Evolutionary conservation across 208 protist genomes (phyloP).

Genomic region (Trypanosoma boissoni): DNA sequence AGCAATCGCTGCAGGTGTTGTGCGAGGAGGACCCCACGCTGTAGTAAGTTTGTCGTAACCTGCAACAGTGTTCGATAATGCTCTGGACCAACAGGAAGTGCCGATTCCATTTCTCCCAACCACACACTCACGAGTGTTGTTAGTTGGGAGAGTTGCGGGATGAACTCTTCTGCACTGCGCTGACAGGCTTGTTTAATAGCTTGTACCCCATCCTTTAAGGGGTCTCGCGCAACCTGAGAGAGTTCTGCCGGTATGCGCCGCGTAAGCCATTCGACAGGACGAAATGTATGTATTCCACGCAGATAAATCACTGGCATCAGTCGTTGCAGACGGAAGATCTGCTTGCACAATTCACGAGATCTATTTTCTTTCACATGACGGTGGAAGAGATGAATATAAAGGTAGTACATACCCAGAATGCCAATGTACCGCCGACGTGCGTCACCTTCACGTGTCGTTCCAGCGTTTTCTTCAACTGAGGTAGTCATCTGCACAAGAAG

Average conservation of each 20-base stretch:
- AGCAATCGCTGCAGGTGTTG: conserved; percentile 58
- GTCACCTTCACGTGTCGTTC: conserved; percentile 38
- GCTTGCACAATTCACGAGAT: conserved; percentile 16
- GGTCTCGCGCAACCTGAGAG: conserved; percentile 21
- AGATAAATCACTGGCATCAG: conserved; percentile 43
- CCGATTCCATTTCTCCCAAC: conserved; percentile 49
- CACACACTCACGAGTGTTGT: conserved; percentile 38
- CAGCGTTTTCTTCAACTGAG: conserved; percentile 22
- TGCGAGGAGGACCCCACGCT: conserved; percentile 61
- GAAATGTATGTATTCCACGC: conserved; percentile 20
- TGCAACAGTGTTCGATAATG: conserved; percentile 42
- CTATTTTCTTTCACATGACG: not conserved
- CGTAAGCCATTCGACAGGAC: conserved; percentile 27
- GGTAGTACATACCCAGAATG: conserved; percentile 64
- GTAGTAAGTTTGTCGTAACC: conserved; percentile 40
- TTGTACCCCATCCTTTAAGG: conserved; percentile 22
- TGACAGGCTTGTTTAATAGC: conserved; percentile 25
- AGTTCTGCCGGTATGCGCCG: conserved; percentile 25
- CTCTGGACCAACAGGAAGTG: conserved; percentile 24
- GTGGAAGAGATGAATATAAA: conserved; percentile 55
- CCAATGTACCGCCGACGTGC: conserved; percentile 40
- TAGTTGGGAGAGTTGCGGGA: conserved; percentile 27
- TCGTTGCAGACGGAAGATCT: conserved; percentile 48
- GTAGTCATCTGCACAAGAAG: conserved; percentile 31
- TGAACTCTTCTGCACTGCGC: conserved; percentile 18